Base-by-base conservation (phyloP, 768 basidiomycete species). In the Lanmaoa rubissima region DNA sequence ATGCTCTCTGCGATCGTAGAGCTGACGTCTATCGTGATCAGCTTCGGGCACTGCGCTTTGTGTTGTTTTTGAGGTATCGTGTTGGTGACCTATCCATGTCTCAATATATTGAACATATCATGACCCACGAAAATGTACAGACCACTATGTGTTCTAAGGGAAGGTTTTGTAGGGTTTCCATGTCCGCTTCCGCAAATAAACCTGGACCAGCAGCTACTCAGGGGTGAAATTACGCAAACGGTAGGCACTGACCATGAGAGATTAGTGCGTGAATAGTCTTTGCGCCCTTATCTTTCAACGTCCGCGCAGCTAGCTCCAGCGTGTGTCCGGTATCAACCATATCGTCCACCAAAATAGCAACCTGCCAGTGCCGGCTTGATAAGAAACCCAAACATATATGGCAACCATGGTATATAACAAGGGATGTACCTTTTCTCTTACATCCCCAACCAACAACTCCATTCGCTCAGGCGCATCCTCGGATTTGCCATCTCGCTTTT, bases 311-410 rank as follows among this genome's bases (percentile, higher is more conserved):
- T 14, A 96, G 76, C 14, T 84, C 78, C 31, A 98, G 79, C n/a
- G 97, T 98, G 38, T 79, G 82, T 13, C 95, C 96, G 6, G 92
- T 93, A 70, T 99, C 97, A 67, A 97, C 89, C 96, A 99, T 98
- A 69, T 99, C 97, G 71, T 99, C 97, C 35, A 99, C 92, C 45
- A 99, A 81, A 67, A 99, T 92, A 39, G 92, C 94, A 51, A 94
- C 82, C 90, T 94, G 53, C 44, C 24, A 7, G 47, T 4, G 11
- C 39, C 45, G 35, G 14, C 21, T 46, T 48, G 41, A 54, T 57
- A 57, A 59, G 55, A 13, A 51, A 61, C 59, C 52, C 41, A 34
- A 54, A 24, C 26, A 48, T 14, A 26, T 28, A 38, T 1, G 42
- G 17, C 3, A 46, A 41, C 24, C 47, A 17, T 21, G 43, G 31